Evolutionary conservation across 1,284 basidiomycete species (phyloP).

Genomic region (Moesziomyces sp.): DNA sequence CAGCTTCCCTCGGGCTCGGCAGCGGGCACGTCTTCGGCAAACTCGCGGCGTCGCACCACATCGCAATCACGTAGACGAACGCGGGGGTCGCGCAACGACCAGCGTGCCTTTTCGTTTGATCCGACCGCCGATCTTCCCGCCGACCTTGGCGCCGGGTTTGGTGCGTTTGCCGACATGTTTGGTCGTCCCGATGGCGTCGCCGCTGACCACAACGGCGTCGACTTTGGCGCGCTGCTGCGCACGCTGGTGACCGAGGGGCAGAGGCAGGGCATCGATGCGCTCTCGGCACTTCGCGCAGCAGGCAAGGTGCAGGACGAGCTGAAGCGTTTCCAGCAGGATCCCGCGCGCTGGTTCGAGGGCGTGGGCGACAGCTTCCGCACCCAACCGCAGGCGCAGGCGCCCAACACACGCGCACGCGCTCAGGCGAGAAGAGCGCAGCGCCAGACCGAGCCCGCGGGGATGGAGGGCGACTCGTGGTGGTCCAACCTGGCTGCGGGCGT

Average conservation of each 20-base stretch:
- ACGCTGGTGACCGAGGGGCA: slow-evolving; percentile 33
- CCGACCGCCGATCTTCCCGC: slow-evolving; percentile 15
- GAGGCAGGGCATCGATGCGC: slow-evolving; percentile 44
- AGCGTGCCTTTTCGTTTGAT: slow-evolving; percentile 20
- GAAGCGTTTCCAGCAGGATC: slow-evolving; percentile 31
- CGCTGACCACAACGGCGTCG: slow-evolving; percentile 13
- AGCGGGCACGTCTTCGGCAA: neutral
- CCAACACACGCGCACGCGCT: slow-evolving; percentile 16
- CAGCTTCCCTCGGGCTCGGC: slow-evolving; percentile 23
- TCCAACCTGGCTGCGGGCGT: slow-evolving; percentile 24
- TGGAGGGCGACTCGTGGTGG: slow-evolving; percentile 33
- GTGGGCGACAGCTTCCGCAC: slow-evolving; percentile 33
- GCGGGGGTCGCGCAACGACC: slow-evolving; percentile 13
- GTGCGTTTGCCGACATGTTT: slow-evolving; percentile 37
- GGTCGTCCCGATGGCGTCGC: slow-evolving; percentile 4
- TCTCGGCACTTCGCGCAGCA: slow-evolving; percentile 34
- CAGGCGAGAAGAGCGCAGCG: slow-evolving; percentile 8
- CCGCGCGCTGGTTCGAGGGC: slow-evolving; percentile 34
- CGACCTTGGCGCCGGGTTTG: slow-evolving; percentile 33
- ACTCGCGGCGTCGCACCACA: slow-evolving; percentile 7
- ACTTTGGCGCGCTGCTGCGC: slow-evolving; percentile 29
- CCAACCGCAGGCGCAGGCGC: neutral
- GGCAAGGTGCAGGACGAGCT: slow-evolving; percentile 45
- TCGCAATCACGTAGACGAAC: slow-evolving; percentile 21
- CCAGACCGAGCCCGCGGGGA: neutral